Evolutionary conservation across 257 asterid species (phyloP), one percentile per base, ranked within the genome.

Genomic region (Henckelia pumila): DNA sequence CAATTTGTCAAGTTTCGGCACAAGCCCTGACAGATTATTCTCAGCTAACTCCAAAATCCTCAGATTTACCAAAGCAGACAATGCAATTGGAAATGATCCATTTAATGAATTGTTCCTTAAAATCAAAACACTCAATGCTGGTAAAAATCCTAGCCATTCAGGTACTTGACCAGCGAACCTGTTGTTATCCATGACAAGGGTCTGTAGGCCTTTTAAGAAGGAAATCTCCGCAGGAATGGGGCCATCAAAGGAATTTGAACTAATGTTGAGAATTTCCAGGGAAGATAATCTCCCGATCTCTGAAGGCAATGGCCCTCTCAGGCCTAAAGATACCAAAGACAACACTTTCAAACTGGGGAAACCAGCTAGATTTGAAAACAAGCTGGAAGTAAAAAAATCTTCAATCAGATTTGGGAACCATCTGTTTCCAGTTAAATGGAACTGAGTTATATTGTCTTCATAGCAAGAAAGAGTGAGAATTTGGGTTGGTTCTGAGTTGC

Each of bases 391-490:
- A 16, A 96, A 87, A 65, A 86, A 75, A 61, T 78, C 79, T 58
- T 79, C 74, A 66, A 76, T 71, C 40, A 78, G 32, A 6, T 76
- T 77, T n/a, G 86, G 92, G 25, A 79, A 71, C 63, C 66, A 71
- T 25, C 64, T 56, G 71, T 77, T 75, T 20, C 96, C 96, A 66
- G 77, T 68, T 25, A 92, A 26, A 67, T 89, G 92, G 9, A 92
- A 86, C 83, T 89, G 96, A 23, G 96, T 89, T 25, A 92, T 73
- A 79, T 77, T 82, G 21, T 84, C 96, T 67, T 89, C 84, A 64
- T 87, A 92, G 86, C 96, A 92, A 5, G 85, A 79, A 16, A 92
- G 81, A 17, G 95, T 74, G 24, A 92, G 79, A 29, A 72, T 74
- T 71, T 82, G 79, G 14, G 77, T 73, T 30, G 92, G 92, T 64